A percentile compares a stretch with the other conserved stretches of the same genome.
Evolutionary conservation across 768 basidiomycete genomes (phyloP).

Genomic region (Calvatia gigantea): DNA sequence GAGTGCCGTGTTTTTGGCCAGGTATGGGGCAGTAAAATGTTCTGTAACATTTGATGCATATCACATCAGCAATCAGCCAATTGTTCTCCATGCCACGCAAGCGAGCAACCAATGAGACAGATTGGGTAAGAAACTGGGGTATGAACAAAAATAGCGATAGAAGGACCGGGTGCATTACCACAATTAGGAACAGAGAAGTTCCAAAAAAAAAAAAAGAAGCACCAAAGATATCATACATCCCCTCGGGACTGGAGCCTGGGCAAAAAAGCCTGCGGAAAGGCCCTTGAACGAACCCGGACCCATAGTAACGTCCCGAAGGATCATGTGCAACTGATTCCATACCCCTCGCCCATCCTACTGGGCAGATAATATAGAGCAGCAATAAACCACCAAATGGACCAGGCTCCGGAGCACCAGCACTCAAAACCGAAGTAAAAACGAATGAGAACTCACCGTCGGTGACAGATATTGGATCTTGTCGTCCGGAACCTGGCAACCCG

Average conservation of each 20-base stretch:
- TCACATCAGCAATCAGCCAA: neutral
- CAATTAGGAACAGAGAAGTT: neutral
- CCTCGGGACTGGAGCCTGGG: neutral
- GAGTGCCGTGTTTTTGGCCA: constrained; percentile 45
- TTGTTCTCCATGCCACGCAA: neutral
- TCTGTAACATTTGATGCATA: constrained; percentile 25
- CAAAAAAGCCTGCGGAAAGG: neutral
- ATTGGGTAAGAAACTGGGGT: neutral
- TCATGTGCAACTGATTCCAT: neutral
- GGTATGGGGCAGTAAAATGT: constrained; percentile 43
- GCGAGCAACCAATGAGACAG: neutral
- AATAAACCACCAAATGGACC: neutral
- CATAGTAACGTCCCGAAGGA: constrained; percentile 1
- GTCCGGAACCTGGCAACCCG: constrained; percentile 42
- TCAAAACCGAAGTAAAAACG: neutral
- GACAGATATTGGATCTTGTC: constrained; percentile 51
- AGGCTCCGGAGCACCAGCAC: neutral
- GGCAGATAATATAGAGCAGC: neutral
- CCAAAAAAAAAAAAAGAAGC: neutral
- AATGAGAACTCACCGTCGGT: constrained; percentile 45
- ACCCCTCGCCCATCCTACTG: neutral
- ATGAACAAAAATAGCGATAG: neutral
- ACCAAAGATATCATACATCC: neutral
- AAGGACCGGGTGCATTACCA: neutral
- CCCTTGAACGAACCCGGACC: neutral